Evolutionary conservation across 306 rosid genomes (phyloP).

Genomic region (Lagenaria siceraria): DNA sequence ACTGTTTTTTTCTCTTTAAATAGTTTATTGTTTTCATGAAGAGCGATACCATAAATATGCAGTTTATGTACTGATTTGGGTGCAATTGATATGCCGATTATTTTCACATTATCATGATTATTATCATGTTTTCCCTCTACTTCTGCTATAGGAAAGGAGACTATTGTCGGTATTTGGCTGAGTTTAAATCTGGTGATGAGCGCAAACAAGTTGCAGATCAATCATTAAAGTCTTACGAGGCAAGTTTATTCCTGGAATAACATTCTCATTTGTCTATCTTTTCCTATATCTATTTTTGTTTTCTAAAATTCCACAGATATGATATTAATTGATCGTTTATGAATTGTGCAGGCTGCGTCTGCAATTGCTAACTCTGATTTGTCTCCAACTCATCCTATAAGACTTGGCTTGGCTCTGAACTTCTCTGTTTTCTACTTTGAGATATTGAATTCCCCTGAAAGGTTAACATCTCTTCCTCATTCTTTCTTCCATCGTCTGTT

Average conservation of each 20-base stretch:
- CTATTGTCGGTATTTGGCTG: slow-evolving; percentile 35
- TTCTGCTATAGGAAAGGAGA: slow-evolving; percentile 33
- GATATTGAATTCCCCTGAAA: slow-evolving; percentile 59
- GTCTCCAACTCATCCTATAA: slow-evolving; percentile 50
- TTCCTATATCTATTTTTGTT: not conserved
- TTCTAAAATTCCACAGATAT: not conserved
- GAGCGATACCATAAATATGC: not conserved
- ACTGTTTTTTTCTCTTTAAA: not conserved
- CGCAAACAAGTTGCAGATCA: slow-evolving; percentile 34
- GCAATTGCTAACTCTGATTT: slow-evolving; percentile 27
- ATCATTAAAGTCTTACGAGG: slow-evolving; percentile 31
- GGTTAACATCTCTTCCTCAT: slow-evolving; percentile 17
- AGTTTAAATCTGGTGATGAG: slow-evolving; percentile 22
- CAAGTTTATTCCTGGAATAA: not conserved
- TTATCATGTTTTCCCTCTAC: not conserved
- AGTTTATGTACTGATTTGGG: not conserved
- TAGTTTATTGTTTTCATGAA: not conserved
- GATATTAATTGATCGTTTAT: not conserved
- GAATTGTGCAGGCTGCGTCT: slow-evolving; percentile 21
- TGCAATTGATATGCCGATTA: not conserved
- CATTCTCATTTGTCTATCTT: not conserved
- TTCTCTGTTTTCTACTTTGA: slow-evolving; percentile 69
- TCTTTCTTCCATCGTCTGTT: not conserved
- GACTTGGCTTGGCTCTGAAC: slow-evolving; percentile 60
- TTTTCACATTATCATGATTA: not conserved